Conservation (phyloP, 345 rosid species). For the Eucalyptus decipiens region DNA sequence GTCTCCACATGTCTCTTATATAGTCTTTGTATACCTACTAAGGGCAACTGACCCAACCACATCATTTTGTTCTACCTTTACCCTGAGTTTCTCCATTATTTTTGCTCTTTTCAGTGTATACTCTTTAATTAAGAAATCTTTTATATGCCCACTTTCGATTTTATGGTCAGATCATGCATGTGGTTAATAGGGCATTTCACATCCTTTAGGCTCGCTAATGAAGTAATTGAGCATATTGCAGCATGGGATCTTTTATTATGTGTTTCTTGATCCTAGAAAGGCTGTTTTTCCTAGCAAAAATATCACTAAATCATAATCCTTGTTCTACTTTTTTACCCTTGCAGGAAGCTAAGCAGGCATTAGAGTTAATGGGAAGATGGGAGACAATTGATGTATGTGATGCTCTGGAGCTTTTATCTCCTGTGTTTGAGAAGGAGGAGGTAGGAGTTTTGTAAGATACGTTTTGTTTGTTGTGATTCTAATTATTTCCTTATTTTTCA, state of each 20-base stretch:
- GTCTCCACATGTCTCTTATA: neutral
- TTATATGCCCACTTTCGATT: neutral
- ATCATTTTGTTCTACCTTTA: neutral
- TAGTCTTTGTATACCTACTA: neutral
- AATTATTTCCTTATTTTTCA: neutral
- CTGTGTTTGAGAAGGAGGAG: slow-evolving; percentile 95
- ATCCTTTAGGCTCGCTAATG: neutral
- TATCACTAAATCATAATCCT: neutral
- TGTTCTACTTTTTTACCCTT: neutral
- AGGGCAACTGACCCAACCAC: neutral
- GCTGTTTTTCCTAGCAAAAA: neutral
- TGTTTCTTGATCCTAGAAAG: neutral
- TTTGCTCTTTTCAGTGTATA: neutral
- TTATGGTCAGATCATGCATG: neutral
- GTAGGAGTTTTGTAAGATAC: slow-evolving; percentile 15
- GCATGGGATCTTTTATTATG: neutral
- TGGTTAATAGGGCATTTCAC: neutral
- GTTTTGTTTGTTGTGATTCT: neutral
- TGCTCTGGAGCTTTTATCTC: slow-evolving; percentile 94
- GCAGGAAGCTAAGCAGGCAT: slow-evolving; percentile 98
- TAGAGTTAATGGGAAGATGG: slow-evolving; percentile 89
- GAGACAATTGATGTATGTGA: slow-evolving; percentile 87
- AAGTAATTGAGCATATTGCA: neutral
- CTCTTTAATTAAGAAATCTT: neutral
- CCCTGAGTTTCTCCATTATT: neutral